Conservation (phyloP, 345 rosid genomes). For the Firmiana major region DNA sequence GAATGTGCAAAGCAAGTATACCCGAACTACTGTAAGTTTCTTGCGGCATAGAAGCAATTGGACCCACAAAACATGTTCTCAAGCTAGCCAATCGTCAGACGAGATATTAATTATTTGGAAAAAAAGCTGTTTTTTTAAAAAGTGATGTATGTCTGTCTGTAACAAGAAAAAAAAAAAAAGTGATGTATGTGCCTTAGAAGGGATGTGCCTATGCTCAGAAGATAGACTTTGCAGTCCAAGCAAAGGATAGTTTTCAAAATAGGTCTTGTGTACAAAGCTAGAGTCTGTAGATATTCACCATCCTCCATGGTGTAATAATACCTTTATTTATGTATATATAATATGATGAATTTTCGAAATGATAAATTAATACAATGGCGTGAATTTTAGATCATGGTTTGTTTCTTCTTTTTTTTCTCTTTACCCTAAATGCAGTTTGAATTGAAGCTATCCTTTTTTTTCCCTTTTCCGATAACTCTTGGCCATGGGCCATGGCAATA, state of each 20-base stretch:
- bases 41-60: slow-evolving; percentile 43
- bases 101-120: slow-evolving; percentile 47
- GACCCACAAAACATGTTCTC: slow-evolving; percentile 70
- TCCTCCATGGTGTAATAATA: slow-evolving; percentile 5
- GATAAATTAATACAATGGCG: no score
- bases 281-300: slow-evolving; percentile 59
- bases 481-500: no score
- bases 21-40: slow-evolving; percentile 35
- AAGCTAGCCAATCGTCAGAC: slow-evolving; percentile 75
- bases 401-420: no score
- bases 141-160: no score
- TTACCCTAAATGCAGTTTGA: no score
- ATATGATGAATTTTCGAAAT: no score
- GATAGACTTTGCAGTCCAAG: slow-evolving; percentile 68
- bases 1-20: slow-evolving; percentile 55
- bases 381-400: no score
- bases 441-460: no score
- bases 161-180: no score
- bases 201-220: slow-evolving; percentile 75
- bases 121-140: slow-evolving; percentile 12
- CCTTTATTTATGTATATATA: no score
- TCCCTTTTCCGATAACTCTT: no score
- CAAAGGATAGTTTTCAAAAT: slow-evolving; percentile 54
- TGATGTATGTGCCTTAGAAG: slow-evolving; percentile 86
- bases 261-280: slow-evolving; percentile 69